phyloP scores from a whole-genome alignment of 441 rosid species.

The Pelargonium citronellum region DNA sequence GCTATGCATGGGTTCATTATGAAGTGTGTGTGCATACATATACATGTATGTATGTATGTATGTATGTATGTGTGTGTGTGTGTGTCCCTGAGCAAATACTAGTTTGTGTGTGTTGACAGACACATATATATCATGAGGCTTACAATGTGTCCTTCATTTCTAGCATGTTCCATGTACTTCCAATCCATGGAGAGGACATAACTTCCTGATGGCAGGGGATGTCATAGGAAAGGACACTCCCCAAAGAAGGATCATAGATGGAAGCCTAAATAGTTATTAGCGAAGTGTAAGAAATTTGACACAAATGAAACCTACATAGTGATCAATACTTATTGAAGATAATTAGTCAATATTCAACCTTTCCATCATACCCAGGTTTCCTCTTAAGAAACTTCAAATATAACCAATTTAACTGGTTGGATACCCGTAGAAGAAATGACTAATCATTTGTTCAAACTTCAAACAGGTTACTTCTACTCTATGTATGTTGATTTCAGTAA shows the following conservation, averaged over 20 bases:
- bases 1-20: background rate
- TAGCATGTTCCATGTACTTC: conserved; percentile 47
- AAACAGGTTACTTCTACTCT: conserved; percentile 16
- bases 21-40: background rate
- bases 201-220: conserved; percentile 94
- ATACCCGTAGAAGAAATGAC: conserved; percentile 51
- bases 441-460: conserved; percentile 20
- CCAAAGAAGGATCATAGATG: conserved; percentile 88
- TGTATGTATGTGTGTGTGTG: background rate
- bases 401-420: conserved; percentile 74
- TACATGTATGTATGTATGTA: background rate
- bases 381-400: conserved; percentile 74
- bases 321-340: conserved; percentile 21
- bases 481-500: background rate
- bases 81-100: background rate
- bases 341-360: conserved; percentile 37
- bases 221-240: conserved; percentile 91
- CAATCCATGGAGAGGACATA: conserved; percentile 74
- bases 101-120: too few species aligned
- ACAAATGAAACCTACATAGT: conserved; percentile 8
- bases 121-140: too few species aligned
- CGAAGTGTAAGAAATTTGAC: conserved; percentile 7
- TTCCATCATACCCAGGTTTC: conserved; percentile 92
- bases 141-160: too few species aligned
- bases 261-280: conserved; percentile 50